These are phyloP conservation scores for Vanilla planifolia DNA, from an alignment of 106 monocot genomes.

Conservation along the genomic window DNA sequence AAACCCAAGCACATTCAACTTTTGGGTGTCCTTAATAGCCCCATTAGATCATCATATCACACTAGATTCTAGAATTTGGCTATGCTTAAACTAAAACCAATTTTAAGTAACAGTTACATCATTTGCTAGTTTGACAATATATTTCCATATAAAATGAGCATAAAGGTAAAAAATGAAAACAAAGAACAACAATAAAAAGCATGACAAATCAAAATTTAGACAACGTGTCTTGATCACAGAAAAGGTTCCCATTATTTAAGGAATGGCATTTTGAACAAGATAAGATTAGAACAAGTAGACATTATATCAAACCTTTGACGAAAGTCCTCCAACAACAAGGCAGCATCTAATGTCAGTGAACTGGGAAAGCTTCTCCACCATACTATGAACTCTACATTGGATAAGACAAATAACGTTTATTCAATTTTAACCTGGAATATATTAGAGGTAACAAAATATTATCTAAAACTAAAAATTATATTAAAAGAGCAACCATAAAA, in stretches of 20 bases:
- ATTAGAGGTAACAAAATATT: not conserved
- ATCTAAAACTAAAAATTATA: not conserved
- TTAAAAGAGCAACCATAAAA: not conserved
- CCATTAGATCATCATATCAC: no score
- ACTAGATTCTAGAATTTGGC: no score
- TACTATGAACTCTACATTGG: slow-evolving; percentile 84
- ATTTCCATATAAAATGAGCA: no score
- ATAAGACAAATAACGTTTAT: not conserved
- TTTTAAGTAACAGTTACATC: no score
- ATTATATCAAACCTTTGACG: slow-evolving; percentile 61
- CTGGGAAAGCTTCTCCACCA: slow-evolving; percentile 88
- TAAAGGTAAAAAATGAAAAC: not conserved
- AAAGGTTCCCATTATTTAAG: not conserved
- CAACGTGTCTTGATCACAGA: not conserved
- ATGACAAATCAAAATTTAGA: not conserved
- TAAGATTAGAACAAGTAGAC: not conserved
- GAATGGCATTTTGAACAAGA: not conserved
- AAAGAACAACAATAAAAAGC: not conserved
- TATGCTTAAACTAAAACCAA: no score
- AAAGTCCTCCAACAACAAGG: slow-evolving; percentile 92
- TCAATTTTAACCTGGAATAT: not conserved
- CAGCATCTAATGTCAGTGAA: slow-evolving; percentile 97
- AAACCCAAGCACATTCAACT: no score
- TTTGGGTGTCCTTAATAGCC: no score
- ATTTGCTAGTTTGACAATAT: no score